Evolutionary conservation across 768 basidiomycete species (phyloP).

Genomic region (Coprinellus aureogranulatus): DNA sequence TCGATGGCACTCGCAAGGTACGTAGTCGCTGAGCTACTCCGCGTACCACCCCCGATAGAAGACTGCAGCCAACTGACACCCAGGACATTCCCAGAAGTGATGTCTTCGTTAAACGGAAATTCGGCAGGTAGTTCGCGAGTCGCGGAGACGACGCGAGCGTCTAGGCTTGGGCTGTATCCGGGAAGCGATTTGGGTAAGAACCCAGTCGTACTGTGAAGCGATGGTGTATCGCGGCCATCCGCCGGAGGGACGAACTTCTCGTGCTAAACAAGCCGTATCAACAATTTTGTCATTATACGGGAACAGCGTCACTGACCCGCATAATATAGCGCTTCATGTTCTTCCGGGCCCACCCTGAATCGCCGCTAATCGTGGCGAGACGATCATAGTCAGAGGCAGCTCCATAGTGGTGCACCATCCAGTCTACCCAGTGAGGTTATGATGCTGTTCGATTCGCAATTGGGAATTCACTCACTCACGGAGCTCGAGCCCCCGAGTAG

Average conservation of each 20-base stretch:
- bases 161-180: slow-evolving; percentile 15
- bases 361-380: slow-evolving; percentile 43
- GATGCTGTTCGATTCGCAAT: too few species aligned
- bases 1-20: slow-evolving; percentile 18
- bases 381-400: slow-evolving; percentile 49
- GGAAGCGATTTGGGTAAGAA: slow-evolving; percentile 23
- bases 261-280: slow-evolving; percentile 9
- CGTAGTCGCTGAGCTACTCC: slow-evolving; percentile 24
- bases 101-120: slow-evolving; percentile 7
- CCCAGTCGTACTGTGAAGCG: slow-evolving; percentile 27
- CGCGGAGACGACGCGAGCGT: slow-evolving; percentile 19
- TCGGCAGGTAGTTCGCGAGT: slow-evolving; percentile 8
- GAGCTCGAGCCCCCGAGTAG: slow-evolving; percentile 14
- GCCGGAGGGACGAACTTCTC: slow-evolving; percentile 25
- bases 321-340: slow-evolving; percentile 22
- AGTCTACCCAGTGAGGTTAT: slow-evolving; percentile 9
- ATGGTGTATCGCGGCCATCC: slow-evolving; percentile 29
- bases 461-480: slow-evolving; percentile 9
- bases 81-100: slow-evolving; percentile 3
- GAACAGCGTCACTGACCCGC: slow-evolving; percentile 14
- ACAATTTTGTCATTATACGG: background rate
- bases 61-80: slow-evolving; percentile 10
- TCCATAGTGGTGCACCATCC: slow-evolving; percentile 24
- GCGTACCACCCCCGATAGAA: background rate
- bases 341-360: slow-evolving; percentile 41